Evolutionary conservation across 441 rosid genomes (phyloP), one percentile per base, ranked within the genome.

Genomic region (Populus tomentosa): DNA sequence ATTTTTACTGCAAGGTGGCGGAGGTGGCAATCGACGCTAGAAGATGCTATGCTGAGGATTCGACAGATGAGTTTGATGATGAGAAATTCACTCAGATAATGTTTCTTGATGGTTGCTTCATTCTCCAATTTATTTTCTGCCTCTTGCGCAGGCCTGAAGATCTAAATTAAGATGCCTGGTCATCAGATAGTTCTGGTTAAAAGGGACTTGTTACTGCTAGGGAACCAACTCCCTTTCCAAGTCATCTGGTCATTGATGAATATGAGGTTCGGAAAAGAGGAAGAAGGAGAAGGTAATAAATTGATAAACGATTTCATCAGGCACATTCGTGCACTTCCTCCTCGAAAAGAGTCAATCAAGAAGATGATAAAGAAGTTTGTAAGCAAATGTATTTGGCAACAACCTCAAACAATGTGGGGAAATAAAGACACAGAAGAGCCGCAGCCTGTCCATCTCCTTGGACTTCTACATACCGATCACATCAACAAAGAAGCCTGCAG

Each of bases 31-130:
- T 2, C 13, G 13, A 50, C 8, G 35, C 78, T 24, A 75, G 72
- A 10, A 26, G 70, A 10, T 77, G 69, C 75, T 64, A 77, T 38
- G 7, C 46, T 13, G 10, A 18, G 23, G 36, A 18, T 1, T 24
- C 56, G 7, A 35, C 21, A 1, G 23, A 14, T 1, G 5, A 30
- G 32, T 30, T 30, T 30, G 32, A 30, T 3, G 32, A 30, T 30
- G 32, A 30, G 32, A 30, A 30, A 2, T 68, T 80, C 23, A 7
- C 70, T 10, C 7, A 16, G 63, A 81, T 81, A 72, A 73, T 77
- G 75, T 30, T 81, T 67, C 59, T 81, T 18, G 76, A 78, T 61
- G 76, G 75, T 16, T 74, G 84, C 72, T 70, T 75, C 70, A 7
- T 78, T 59, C 79, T 78, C 70, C 74, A 32, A 2, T 67, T 77